phyloP scores from a whole-genome alignment of 1,284 basidiomycete genomes.

The Psilocybe mexicana region DNA sequence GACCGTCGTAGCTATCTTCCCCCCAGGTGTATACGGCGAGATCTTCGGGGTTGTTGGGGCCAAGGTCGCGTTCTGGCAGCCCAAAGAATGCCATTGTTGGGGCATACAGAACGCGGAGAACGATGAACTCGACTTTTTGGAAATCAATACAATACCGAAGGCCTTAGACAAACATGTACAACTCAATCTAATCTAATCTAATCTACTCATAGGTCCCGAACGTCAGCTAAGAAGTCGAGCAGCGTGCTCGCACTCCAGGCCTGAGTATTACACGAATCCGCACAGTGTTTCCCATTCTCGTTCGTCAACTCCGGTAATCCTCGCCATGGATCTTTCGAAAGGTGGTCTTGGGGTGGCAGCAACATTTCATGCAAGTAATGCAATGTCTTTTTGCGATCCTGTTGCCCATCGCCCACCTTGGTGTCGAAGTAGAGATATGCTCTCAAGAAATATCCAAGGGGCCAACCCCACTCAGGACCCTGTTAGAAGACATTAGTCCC shows the following conservation, averaged over 20 bases:
- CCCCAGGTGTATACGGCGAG: conserved; percentile 88
- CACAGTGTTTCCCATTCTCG: conserved; percentile 76
- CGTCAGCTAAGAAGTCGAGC: conserved; percentile 82
- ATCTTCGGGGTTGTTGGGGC: conserved; percentile 68
- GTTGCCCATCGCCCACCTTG: conserved; percentile 55
- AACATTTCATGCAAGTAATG: conserved; percentile 79
- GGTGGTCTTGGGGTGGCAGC: conserved; percentile 69
- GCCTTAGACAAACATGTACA: conserved; percentile 25
- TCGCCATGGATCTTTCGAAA: conserved; percentile 83
- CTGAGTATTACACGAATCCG: conserved; percentile 88
- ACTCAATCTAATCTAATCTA: conserved; percentile 26
- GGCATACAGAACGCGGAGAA: conserved; percentile 30
- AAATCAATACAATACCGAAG: conserved; percentile 7
- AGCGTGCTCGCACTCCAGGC: conserved; percentile 92
- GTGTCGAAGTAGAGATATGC: conserved; percentile 89
- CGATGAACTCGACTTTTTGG: conserved; percentile 15
- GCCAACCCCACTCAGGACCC: conserved; percentile 94
- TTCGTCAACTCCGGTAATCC: conserved; percentile 93
- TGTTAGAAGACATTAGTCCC: conserved; percentile 28
- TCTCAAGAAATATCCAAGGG: conserved; percentile 91
- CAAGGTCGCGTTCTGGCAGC: conserved; percentile 65
- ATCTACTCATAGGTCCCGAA: conserved; percentile 42
- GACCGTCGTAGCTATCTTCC: conserved; percentile 87
- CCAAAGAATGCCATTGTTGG: conserved; percentile 84
- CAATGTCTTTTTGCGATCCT: conserved; percentile 70